phyloP scores from a whole-genome alignment of 2,329 filamentous ascomycete genomes.

The Sphaerostilbella broomeana region DNA sequence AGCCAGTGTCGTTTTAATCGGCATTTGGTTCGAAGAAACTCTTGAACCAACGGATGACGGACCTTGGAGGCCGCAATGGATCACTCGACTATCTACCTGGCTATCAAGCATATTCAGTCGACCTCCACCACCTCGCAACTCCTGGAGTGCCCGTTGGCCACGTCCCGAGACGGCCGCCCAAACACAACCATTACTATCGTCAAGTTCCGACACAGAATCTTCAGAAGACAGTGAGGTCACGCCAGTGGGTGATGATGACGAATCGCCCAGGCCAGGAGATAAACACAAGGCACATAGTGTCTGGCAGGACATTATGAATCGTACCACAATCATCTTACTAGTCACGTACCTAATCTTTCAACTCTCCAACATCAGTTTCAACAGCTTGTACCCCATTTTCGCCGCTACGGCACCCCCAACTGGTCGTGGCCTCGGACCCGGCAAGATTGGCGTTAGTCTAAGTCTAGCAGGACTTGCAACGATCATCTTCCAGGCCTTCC shows the following conservation, averaged over 20 bases:
- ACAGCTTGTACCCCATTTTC: conserved; percentile 92
- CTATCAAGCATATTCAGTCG: conserved; percentile 15
- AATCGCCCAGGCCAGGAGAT: conserved; percentile 11
- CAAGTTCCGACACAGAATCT: conserved; percentile 13
- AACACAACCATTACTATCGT: conserved; percentile 25
- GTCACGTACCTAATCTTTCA: conserved; percentile 89
- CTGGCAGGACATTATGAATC: conserved; percentile 60
- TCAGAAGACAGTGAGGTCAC: conserved; percentile 21
- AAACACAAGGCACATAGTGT: conserved; percentile 12
- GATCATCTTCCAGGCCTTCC: conserved; percentile 80
- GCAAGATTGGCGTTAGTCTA: conserved; percentile 77
- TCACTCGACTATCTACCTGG: conserved; percentile 25
- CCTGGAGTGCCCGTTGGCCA: conserved; percentile 36
- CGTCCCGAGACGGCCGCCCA: conserved; percentile 18
- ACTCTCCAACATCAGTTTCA: conserved; percentile 89
- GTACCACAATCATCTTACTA: conserved; percentile 75
- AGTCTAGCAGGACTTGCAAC: conserved; percentile 79
- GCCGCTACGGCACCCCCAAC: conserved; percentile 67
- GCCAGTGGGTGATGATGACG: conserved; percentile 7
- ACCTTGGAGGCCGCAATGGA: conserved; percentile 28
- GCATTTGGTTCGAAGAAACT: conserved; percentile 83
- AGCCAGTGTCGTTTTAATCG: conserved; percentile 64
- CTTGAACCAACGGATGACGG: conserved; percentile 28
- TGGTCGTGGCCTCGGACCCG: conserved; percentile 67
- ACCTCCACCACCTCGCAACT: conserved; percentile 20